Evolutionary conservation across 1,139 yeast genomes (phyloP).

Genomic region (Taphrina populina): DNA sequence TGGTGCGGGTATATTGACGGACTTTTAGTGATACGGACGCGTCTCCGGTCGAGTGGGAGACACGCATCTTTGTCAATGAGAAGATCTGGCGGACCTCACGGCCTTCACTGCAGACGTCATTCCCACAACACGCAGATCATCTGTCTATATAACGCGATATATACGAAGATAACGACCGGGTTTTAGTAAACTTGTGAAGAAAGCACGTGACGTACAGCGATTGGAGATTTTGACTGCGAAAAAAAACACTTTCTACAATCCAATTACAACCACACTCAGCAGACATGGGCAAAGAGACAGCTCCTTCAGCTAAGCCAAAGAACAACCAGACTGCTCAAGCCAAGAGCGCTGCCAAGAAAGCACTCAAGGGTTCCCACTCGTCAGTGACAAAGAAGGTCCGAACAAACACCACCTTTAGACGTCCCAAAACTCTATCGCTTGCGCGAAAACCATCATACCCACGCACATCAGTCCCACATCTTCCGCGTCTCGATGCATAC

Average conservation of each 20-base stretch:
- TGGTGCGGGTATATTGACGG: neutral
- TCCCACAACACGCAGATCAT: no score
- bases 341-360: constrained; percentile 98
- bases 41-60: no score
- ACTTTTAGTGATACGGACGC: no score
- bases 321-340: constrained; percentile 53
- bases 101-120: no score
- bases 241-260: no score
- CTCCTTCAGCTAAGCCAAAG: constrained; percentile 26
- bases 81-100: no score
- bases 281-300: constrained; percentile 23
- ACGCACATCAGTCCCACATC: constrained; percentile 94
- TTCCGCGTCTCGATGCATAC: constrained; percentile 95
- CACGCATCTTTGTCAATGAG: no score
- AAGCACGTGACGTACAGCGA: no score
- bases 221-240: no score
- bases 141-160: no score
- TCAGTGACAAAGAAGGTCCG: constrained; percentile 90
- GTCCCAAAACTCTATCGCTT: constrained; percentile 95
- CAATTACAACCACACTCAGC: constrained; percentile 14
- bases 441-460: constrained; percentile 95
- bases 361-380: constrained; percentile 94
- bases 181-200: no score
- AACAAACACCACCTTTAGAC: constrained; percentile 90
- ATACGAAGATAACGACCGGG: no score